Conservation (phyloP, 495 filamentous ascomycete genomes). For the Penicillium chermesinum region DNA sequence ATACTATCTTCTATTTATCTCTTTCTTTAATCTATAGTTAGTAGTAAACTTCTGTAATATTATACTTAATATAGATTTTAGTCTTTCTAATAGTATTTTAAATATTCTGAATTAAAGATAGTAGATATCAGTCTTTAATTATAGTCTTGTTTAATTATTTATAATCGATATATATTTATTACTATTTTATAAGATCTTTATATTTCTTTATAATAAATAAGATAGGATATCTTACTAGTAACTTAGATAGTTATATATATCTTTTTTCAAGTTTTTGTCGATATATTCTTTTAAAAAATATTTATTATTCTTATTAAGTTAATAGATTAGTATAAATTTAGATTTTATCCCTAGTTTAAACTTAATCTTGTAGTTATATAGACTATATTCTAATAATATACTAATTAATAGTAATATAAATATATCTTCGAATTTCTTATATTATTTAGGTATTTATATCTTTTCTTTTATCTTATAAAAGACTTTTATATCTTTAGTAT, state of each 20-base stretch:
- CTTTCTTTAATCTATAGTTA: conserved; percentile 8
- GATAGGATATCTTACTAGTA: conserved; percentile 5
- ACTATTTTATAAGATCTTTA: conserved; percentile 3
- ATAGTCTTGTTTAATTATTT: conserved; percentile 21
- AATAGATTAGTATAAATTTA: conserved; percentile 9
- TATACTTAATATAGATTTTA: conserved; percentile 23
- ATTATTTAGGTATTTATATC: neutral
- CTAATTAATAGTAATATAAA: conserved; percentile 1
- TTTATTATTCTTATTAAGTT: conserved; percentile 10
- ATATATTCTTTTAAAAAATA: conserved; percentile 2
- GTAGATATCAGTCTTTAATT: conserved; percentile 19
- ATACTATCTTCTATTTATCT: conserved; percentile 17
- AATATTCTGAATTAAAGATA: conserved; percentile 17
- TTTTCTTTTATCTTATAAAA: neutral
- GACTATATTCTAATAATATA: neutral
- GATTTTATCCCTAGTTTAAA: conserved; percentile 6
- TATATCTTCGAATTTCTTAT: neutral
- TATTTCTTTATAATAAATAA: conserved; percentile 26
- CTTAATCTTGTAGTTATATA: neutral
- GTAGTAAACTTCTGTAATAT: conserved; percentile 18
- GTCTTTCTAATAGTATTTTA: conserved; percentile 13
- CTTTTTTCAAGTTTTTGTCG: conserved; percentile 5
- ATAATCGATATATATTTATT: conserved; percentile 21
- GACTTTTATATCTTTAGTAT: neutral
- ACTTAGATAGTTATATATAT: conserved; percentile 12